Base-by-base conservation (phyloP, 169 alveolate species). In the Cyclospora cayetanensis region DNA sequence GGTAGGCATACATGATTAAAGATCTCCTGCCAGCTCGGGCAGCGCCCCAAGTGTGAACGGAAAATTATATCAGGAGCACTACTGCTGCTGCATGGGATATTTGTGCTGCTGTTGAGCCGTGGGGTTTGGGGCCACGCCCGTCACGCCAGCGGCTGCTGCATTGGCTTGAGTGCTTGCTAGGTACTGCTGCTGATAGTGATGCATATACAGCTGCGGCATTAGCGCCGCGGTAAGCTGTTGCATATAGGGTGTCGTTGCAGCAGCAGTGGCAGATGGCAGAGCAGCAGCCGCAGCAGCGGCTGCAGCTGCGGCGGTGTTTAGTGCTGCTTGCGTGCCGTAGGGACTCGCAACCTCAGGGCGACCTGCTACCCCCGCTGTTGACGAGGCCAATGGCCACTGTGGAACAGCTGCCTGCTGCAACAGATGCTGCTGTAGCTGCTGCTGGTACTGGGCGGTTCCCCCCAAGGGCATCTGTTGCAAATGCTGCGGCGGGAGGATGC, bases 221-320 rank as follows among this genome's bases (percentile, higher is more conserved):
- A 84, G 79, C 29, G 91, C 91, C 22, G 91, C 91, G 9, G 87
- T 77, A 63, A 84, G 55, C 91, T 84, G 91, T 66, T 84, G 91
- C 91, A 84, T 63, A 41, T 84, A 84, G 15, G 91, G 83, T 42
- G 55, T 84, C 15, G 80, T 42, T 41, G 83, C 82, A 31, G 83
- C 79, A 22, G 82, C 82, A 37, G 82, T 55, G 29, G 46, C 31
- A 1, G 91, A 11, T 22, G 74, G 55, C 7, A 34, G 55, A 11
- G 90, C 76, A 25, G 70, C 66, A 9, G 76, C 76, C 4, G 50
- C 76, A 80, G 76, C 52, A 35, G 90, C 90, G 11, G 72, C 65
- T 18, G 25, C 9, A 7, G 88, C 88, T 12, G 88, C 88, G 42
- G 65, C 65, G 27, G 88, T 29, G 72, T 46, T 77, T n/a, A 42